Evolutionary conservation across 192 early-diverging fungal species (phyloP).

Genomic region (Entomortierella chlamydospora): DNA sequence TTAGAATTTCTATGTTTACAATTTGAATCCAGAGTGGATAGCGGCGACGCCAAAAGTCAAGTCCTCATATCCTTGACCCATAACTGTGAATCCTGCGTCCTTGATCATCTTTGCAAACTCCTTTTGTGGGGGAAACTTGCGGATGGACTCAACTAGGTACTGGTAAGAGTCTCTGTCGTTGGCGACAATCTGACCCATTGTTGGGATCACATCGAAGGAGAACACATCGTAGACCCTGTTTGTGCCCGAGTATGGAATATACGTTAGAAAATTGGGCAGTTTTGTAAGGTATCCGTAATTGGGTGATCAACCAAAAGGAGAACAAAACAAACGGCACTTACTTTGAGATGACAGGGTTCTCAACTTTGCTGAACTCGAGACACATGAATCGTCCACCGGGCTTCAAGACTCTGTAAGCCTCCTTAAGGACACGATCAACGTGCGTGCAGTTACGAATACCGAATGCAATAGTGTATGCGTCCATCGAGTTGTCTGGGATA

Average conservation of each 20-base stretch:
- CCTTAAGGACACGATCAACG: conserved; percentile 84
- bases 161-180: conserved; percentile 93
- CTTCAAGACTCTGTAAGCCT: conserved; percentile 95
- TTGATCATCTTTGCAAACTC: conserved; percentile 93
- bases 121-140: conserved; percentile 90
- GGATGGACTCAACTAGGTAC: conserved; percentile 97
- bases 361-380: conserved; percentile 92
- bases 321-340: conserved; percentile 38
- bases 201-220: conserved; percentile 94
- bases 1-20: conserved; percentile 68
- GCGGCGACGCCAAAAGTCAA: conserved; percentile 98
- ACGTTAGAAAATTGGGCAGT: too few species aligned
- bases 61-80: conserved; percentile 92
- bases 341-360: conserved; percentile 87
- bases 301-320: not conserved
- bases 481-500: conserved; percentile 82
- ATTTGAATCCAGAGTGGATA: conserved; percentile 95
- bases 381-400: conserved; percentile 97
- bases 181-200: conserved; percentile 87
- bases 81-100: conserved; percentile 88
- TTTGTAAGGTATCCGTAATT: too few species aligned
- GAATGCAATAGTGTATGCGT: conserved; percentile 97
- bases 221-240: conserved; percentile 88
- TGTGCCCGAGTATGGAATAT: too few species aligned
- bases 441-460: conserved; percentile 99